Evolutionary conservation across 352 stramenopile genomes (phyloP), one percentile per base, ranked within the genome.

Genomic region (Phytophthora vignae): DNA sequence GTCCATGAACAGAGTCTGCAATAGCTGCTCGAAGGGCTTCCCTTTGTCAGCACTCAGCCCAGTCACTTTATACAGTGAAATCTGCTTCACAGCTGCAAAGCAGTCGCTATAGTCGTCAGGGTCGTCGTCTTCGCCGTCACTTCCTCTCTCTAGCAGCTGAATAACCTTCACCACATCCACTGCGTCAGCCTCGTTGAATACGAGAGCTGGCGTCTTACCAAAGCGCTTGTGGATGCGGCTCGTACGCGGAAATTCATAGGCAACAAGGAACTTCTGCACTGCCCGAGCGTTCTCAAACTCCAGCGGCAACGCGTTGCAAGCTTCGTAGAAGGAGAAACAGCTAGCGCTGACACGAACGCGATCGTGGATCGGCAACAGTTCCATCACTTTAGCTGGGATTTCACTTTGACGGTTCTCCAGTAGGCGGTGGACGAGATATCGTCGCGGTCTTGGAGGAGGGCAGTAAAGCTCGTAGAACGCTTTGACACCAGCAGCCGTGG

Each of bases 1-100:
- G 44, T 84, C 76, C 10, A 77, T 86, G 64, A 92, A 89, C 0
- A 92, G 65, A 1, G 77, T 75, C 49, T 90, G 85, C n/a, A 90
- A 40, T 9, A 90, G 58, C 42, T 77, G 71, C 10, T 87, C 61
- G 38, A 90, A 89, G n/a, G 71, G 42, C 44, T 53, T 58, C 17
- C 80, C 61, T 2, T 60, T 73, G 52, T 11, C 49, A 9, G 1
- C 9, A 27, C 49, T 59, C 38, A 88, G 80, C 1, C 64, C 73
- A 38, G 2, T 46, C 3, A 90, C 64, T 38, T 74, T 65, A 12
- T 14, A 22, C 0, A 92, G 55, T 1, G 67, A 69, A 27, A 90
- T 74, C 21, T 74, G 44, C 4, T 65, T 44, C 6, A 90, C 74
- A 1, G 68, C 36, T n/a, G 46, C 48, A 60, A 92, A 88, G 48